A percentile compares a stretch with the other conserved stretches of the same genome.
Conservation (phyloP, 345 rosid genomes). For the Ailanthus altissimus region DNA sequence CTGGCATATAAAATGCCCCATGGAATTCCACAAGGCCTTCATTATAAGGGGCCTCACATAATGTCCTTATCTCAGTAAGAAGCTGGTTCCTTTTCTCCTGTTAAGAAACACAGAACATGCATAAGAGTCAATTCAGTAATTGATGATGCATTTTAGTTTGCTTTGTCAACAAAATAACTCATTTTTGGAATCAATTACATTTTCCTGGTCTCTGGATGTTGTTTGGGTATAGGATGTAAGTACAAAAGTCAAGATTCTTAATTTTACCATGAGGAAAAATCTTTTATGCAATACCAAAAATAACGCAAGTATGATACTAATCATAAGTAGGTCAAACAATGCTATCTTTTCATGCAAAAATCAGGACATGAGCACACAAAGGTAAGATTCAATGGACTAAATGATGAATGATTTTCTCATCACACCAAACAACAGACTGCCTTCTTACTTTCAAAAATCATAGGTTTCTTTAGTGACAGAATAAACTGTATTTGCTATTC, state of each 20-base stretch:
- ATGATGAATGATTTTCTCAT: conserved; percentile 7
- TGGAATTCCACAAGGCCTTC: conserved; percentile 96
- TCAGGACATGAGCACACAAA: conserved; percentile 8
- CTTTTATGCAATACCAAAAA: background rate
- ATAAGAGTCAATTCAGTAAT: background rate
- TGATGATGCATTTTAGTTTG: background rate
- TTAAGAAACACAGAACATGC: conserved; percentile 14
- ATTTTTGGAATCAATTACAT: background rate
- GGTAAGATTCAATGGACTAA: background rate
- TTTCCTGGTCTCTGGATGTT: background rate
- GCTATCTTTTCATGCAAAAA: background rate
- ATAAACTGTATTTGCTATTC: background rate
- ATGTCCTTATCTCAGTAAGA: conserved; percentile 86
- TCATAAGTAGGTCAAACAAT: background rate
- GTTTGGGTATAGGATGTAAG: background rate
- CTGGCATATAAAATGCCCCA: conserved; percentile 93
- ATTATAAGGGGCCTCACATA: conserved; percentile 91
- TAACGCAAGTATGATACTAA: background rate
- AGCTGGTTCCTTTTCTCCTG: conserved; percentile 96
- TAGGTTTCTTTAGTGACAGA: background rate
- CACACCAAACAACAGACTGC: background rate
- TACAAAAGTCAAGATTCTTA: conserved; percentile 4
- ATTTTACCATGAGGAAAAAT: background rate
- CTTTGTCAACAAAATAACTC: conserved; percentile 11
- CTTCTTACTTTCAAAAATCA: background rate